Base-by-base conservation (phyloP, 192 early-diverging fungal species). In the Piromyces finnis region DNA sequence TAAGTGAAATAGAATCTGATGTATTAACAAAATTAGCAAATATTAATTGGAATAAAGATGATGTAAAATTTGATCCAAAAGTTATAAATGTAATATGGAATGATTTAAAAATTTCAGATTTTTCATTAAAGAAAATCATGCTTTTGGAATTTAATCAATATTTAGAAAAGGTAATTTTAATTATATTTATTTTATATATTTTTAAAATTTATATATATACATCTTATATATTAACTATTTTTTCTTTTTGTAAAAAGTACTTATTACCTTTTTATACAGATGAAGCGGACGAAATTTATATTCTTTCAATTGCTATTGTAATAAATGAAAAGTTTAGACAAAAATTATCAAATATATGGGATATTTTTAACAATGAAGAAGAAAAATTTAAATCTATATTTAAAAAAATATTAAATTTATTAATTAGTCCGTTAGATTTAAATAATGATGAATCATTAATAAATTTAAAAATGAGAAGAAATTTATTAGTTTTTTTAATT, bases 251-350 rank as follows among this genome's bases (percentile, higher is more conserved):
- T 29, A 7, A 77, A 78, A 29, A 78, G 30, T 80, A 81, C 78
- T 79, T 29, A 59, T 39, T 37, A 22, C 51, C 37, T 1, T 78
- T 27, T 68, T 80, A 17, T 81, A 92, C 80, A 29, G 68, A 78
- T 77, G 81, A 86, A 29, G 82, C 85, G 3, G 80, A 90, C 22
- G 82, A 88, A 13, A 83, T 84, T 37, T 90, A 94, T 79, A 83
- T 93, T 9, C 77, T 97, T 15, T 94, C 96, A 3, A 93, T 97
- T 26, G 89, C 93, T 12, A 79, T 96, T 77, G 89, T 99, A 86
- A 82, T 95, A 13, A 98, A 98, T 85, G 97, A 97, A 83, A 98
- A 99, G 85, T 90, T 89, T 83, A 89, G 92, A 78, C 90, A 95
- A 80, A 86, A 90, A 28, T 85, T 96, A 28, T 29, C 81, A 7